Evolutionary conservation across 2,329 filamentous ascomycete genomes (phyloP).

Genomic region (Lomentospora prolificans): DNA sequence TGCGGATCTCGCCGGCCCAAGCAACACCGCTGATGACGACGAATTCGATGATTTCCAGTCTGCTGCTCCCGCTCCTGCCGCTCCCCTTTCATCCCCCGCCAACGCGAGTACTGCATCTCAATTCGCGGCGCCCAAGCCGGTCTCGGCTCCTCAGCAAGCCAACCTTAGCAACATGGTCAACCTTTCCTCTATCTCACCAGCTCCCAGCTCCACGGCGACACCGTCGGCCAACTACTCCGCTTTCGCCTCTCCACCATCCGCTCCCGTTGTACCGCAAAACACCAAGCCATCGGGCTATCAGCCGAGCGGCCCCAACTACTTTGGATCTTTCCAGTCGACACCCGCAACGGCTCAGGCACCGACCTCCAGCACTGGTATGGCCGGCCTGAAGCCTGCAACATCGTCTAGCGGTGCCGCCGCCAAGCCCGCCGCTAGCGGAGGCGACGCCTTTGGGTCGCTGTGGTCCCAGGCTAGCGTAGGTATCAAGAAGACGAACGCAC

Average conservation of each 20-base stretch:
- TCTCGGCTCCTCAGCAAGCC: constrained; percentile 71
- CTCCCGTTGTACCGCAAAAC: constrained; percentile 16
- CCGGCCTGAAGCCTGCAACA: constrained; percentile 37
- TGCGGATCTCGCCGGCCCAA: constrained; percentile 28
- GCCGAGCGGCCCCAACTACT: constrained; percentile 77
- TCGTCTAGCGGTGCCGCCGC: constrained; percentile 37
- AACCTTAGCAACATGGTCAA: constrained; percentile 72
- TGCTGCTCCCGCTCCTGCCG: constrained; percentile 50
- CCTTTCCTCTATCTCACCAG: constrained; percentile 72
- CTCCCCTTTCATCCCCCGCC: constrained; percentile 37
- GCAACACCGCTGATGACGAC: constrained; percentile 57
- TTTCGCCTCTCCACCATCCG: constrained; percentile 39
- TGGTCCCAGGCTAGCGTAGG: constrained; percentile 68
- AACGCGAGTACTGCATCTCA: constrained; percentile 50
- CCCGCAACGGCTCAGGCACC: constrained; percentile 19
- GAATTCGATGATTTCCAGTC: constrained; percentile 98
- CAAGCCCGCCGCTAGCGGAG: constrained; percentile 45
- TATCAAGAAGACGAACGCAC: constrained; percentile 61
- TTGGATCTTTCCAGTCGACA: constrained; percentile 61
- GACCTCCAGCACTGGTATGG: constrained; percentile 27
- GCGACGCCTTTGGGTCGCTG: constrained; percentile 83
- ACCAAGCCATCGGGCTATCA: constrained; percentile 27
- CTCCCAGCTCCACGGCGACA: constrained; percentile 45
- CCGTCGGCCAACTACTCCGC: constrained; percentile 55
- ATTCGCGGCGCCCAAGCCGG: constrained; percentile 73